Percentiles rank a stretch among this genome's conserved stretches.
Evolutionary conservation across 2,329 filamentous ascomycete genomes (phyloP).

Genomic region (Fusarium torreyae): DNA sequence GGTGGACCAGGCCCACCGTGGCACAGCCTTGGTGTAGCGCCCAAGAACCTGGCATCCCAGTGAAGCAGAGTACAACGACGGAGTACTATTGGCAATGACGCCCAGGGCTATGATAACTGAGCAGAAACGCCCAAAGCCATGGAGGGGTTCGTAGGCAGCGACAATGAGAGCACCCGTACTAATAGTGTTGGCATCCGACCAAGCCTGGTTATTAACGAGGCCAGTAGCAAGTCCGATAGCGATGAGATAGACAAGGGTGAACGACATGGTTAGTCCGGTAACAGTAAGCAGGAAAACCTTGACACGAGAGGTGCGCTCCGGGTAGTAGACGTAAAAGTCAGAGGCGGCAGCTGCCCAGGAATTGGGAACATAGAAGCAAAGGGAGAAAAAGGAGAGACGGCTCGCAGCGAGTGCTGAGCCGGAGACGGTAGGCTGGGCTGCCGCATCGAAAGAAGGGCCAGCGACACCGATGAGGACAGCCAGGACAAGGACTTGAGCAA

Average conservation of each 20-base stretch:
- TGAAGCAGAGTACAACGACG: slow-evolving; percentile 70
- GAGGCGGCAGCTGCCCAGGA: slow-evolving; percentile 80
- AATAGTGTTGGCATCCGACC: slow-evolving; percentile 65
- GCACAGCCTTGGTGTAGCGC: slow-evolving; percentile 67
- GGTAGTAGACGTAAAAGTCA: slow-evolving; percentile 87
- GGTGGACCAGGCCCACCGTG: slow-evolving; percentile 68
- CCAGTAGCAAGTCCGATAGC: slow-evolving; percentile 68
- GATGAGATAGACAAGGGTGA: slow-evolving; percentile 79
- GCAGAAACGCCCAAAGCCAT: slow-evolving; percentile 70
- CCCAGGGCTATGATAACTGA: slow-evolving; percentile 69
- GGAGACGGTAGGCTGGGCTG: slow-evolving; percentile 70
- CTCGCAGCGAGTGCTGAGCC: slow-evolving; percentile 75
- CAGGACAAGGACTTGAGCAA: slow-evolving; percentile 80
- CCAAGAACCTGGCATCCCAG: slow-evolving; percentile 72
- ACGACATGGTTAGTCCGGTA: slow-evolving; percentile 70
- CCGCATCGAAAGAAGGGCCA: slow-evolving; percentile 74
- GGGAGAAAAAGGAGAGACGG: slow-evolving; percentile 76
- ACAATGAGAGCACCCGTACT: slow-evolving; percentile 71
- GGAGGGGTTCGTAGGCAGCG: slow-evolving; percentile 67
- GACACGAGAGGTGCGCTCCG: slow-evolving; percentile 68
- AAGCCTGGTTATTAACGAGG: slow-evolving; percentile 63
- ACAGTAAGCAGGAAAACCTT: slow-evolving; percentile 80
- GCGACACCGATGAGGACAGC: slow-evolving; percentile 80
- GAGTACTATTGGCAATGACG: slow-evolving; percentile 69
- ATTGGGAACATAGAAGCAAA: slow-evolving; percentile 69